Base-by-base conservation (phyloP, 306 rosid species). In the Trichosanthes truncata region DNA sequence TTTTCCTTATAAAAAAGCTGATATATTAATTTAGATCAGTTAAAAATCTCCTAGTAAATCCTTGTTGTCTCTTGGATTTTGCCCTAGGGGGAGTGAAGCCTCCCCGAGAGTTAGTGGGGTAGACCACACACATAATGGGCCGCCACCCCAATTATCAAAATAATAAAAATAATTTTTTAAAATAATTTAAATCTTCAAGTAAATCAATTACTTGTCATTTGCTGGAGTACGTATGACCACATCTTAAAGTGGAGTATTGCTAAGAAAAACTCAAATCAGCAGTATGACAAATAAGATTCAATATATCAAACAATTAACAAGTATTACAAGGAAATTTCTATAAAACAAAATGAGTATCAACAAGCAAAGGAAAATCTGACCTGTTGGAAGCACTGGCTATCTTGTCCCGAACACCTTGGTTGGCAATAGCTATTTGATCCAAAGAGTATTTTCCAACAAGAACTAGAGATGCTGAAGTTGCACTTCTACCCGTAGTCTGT, bases 381-480 rank as follows among this genome's bases (percentile, higher is more conserved):
- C 99, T 95, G 88, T 95, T 95, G 46, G 99, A 90, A 10, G 90
- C 87, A 84, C 94, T 91, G 31, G 98, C 89, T 85, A 95, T 91
- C 91, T 91, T 93, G 84, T 95, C 99, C 75, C 94, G 93, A 81
- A 87, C 85, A 80, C 99, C 96, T 88, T 95, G 99, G 87, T 84
- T 90, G 48, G 86, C 83, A 80, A 85, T 81, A 23, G 97, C 76
- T 20, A 82, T 80, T 78, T 91, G 92, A 82, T 88, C 96, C 76
- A 83, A 74, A 49, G 99, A 88, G 81, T 88, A 93, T 69, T 93
- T 91, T 79, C 96, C 97, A 14, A 93, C 90, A 48, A 90, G 78
- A 78, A 91, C 86, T 66, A 87, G 83, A 81, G 96, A 90, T 82
- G 93, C 84, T 60, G 96, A 93, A 3, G 83, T 46, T 73, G 88